A percentile compares a stretch with the other conserved stretches of the same genome.
phyloP scores from a whole-genome alignment of 345 rosid species.

The Conringia planisiliqua region DNA sequence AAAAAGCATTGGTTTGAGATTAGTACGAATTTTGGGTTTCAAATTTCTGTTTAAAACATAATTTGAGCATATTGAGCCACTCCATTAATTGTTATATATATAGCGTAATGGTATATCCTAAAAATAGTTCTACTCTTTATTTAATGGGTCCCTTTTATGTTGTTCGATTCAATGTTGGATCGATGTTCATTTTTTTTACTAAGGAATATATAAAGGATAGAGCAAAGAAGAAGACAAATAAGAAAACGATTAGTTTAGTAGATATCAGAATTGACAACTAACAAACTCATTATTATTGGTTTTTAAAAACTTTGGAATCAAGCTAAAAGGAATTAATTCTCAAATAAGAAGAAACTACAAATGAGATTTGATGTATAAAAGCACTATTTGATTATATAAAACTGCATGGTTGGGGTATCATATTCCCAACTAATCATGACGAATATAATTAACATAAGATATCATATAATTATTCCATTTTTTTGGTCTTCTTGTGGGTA shows the following conservation, averaged over 20 bases:
- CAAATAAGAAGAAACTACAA: conserved; percentile 5
- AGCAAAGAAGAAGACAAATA: conserved; percentile 20
- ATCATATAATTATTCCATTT: background rate
- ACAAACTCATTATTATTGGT: conserved; percentile 28
- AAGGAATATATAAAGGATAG: background rate
- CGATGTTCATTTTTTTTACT: background rate
- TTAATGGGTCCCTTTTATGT: background rate
- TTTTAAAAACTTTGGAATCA: conserved; percentile 33
- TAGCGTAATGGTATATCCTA: background rate
- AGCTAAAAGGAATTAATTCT: conserved; percentile 20
- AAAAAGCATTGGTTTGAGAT: conserved; percentile 10
- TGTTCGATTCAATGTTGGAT: background rate
- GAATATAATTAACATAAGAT: conserved; percentile 26
- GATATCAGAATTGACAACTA: conserved; percentile 29
- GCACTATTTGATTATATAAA: conserved; percentile 8
- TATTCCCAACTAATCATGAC: conserved; percentile 32
- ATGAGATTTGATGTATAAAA: conserved; percentile 18
- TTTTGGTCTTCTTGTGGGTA: background rate
- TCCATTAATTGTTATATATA: background rate
- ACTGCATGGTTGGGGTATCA: conserved; percentile 29
- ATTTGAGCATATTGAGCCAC: background rate
- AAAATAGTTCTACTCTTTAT: background rate
- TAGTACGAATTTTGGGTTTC: background rate
- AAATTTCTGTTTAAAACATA: background rate
- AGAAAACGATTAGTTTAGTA: conserved; percentile 28